Evolutionary conservation across 768 basidiomycete genomes (phyloP).

Genomic region (Termitomyces sp.): DNA sequence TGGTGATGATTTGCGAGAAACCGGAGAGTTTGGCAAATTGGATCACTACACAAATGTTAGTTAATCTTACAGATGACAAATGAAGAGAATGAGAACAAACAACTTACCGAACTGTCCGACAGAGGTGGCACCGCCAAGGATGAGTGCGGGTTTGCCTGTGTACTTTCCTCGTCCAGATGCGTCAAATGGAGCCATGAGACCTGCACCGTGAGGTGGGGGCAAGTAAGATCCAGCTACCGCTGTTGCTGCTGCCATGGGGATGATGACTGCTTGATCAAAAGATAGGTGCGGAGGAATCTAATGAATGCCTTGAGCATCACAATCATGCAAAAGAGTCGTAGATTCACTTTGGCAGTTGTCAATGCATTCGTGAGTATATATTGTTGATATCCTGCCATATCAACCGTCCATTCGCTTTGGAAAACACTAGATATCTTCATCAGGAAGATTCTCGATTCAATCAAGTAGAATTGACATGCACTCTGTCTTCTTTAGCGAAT

Average conservation of each 20-base stretch:
- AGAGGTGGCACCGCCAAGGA: conserved; percentile 31
- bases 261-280: conserved; percentile 30
- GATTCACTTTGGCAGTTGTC: conserved; percentile 12
- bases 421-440: conserved; percentile 8
- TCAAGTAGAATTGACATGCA: conserved; percentile 28
- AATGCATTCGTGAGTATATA: conserved; percentile 18
- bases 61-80: not conserved
- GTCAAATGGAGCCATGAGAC: conserved; percentile 27
- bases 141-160: conserved; percentile 25
- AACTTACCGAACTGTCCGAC: conserved; percentile 31
- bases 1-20: conserved; percentile 30
- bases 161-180: conserved; percentile 23
- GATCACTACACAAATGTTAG: not conserved
- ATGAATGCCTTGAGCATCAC: conserved; percentile 1
- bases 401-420: conserved; percentile 8
- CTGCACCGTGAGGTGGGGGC: conserved; percentile 20
- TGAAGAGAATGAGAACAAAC: not conserved
- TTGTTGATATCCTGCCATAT: conserved; percentile 20
- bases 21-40: conserved; percentile 28
- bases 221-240: conserved; percentile 26
- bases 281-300: conserved; percentile 27
- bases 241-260: conserved; percentile 24
- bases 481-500: conserved; percentile 46
- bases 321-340: too few relatives aligned
- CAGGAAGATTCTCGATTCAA: not conserved